Evolutionary conservation across 345 rosid genomes (phyloP).

Genomic region (Syzygium aromaticum): DNA sequence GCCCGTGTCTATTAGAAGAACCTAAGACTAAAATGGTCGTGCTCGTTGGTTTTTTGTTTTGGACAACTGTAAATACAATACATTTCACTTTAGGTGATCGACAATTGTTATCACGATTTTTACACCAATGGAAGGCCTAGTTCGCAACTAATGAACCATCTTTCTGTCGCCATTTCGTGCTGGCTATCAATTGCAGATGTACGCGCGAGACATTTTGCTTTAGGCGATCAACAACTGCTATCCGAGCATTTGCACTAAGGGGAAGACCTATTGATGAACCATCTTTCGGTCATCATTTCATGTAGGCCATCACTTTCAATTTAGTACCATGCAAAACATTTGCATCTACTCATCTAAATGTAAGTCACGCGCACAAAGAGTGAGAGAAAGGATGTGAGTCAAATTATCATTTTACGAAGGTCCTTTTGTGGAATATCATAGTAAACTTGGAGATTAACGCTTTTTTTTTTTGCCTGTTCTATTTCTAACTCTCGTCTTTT

Average conservation of each 20-base stretch:
- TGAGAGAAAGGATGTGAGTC: background rate
- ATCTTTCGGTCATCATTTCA: background rate
- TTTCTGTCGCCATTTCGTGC: no score
- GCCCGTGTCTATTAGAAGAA: background rate
- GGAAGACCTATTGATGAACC: background rate
- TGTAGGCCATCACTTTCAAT: background rate
- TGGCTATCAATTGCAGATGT: no score
- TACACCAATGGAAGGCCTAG: no score
- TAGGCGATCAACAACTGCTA: background rate
- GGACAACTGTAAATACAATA: background rate
- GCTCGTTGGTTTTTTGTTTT: background rate
- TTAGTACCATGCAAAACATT: background rate
- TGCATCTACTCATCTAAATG: background rate
- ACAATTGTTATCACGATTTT: no score
- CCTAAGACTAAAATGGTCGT: background rate
- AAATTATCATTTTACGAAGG: background rate
- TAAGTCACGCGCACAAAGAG: background rate
- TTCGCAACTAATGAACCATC: no score
- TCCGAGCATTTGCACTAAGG: background rate
- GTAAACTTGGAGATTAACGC: background rate
- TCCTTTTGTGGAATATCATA: background rate
- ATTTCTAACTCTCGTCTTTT: no score
- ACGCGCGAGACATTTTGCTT: background rate
- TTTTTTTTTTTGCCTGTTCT: no score
- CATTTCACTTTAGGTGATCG: no score